Percentiles rank a stretch among this genome's conserved stretches.
phyloP scores from a whole-genome alignment of 768 basidiomycete species.

The Lactifluus volemus region DNA sequence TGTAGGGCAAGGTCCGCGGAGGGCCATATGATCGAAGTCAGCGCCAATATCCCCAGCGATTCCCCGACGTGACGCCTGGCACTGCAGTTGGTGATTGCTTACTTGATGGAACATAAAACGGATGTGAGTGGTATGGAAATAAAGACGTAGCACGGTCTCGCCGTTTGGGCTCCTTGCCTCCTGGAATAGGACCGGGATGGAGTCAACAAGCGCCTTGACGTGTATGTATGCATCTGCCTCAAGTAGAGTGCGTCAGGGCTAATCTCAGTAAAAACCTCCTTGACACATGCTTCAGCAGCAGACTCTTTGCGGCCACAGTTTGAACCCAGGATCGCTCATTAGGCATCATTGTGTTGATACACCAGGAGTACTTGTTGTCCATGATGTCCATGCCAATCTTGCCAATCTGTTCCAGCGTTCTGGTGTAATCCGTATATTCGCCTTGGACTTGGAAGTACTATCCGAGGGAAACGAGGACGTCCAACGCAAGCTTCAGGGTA shows the following conservation, averaged over 20 bases:
- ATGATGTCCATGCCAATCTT: conserved; percentile 81
- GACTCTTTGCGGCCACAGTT: conserved; percentile 58
- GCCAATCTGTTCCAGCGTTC: too few species aligned
- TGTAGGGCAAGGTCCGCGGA: too few species aligned
- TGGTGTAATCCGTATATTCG: too few species aligned
- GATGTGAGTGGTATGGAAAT: too few species aligned
- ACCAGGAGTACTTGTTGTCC: conserved; percentile 99
- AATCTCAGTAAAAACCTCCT: conserved; percentile 63
- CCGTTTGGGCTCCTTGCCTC: conserved; percentile 33
- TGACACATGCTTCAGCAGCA: conserved; percentile 49
- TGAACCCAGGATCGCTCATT: conserved; percentile 50
- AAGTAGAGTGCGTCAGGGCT: conserved; percentile 55
- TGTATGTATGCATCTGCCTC: conserved; percentile 64
- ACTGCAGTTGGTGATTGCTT: too few species aligned
- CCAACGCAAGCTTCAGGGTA: background rate
- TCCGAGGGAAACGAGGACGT: too few species aligned
- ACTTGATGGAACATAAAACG: too few species aligned
- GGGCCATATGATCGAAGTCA: too few species aligned
- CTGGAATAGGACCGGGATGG: conserved; percentile 19
- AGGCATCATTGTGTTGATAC: conserved; percentile 63
- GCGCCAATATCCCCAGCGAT: too few species aligned
- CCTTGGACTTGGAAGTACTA: too few species aligned
- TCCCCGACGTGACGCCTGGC: too few species aligned
- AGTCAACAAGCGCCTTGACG: conserved; percentile 26
- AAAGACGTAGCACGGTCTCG: too few species aligned